A percentile compares a stretch with the other conserved stretches of the same genome.
Evolutionary conservation across 148 eudicot genomes (phyloP).

Genomic region (Euryodendron excelsum): DNA sequence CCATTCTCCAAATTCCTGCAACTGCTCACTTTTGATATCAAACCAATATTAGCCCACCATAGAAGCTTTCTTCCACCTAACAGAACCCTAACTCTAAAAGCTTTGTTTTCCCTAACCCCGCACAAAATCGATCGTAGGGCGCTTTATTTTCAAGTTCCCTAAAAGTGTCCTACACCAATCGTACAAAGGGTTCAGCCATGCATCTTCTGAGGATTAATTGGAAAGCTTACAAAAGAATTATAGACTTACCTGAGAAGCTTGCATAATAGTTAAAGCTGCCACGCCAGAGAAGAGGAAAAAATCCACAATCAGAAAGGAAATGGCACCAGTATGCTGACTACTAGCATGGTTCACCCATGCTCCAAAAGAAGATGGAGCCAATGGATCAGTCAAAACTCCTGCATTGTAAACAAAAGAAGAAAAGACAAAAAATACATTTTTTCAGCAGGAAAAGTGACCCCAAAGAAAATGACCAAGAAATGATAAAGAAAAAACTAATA

Average conservation of each 20-base stretch:
- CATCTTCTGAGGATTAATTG: too few species aligned
- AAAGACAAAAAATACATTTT: not conserved
- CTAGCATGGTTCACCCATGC: slow-evolving; percentile 86
- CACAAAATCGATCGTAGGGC: too few species aligned
- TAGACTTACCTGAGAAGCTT: slow-evolving; percentile 83
- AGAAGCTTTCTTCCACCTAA: too few species aligned
- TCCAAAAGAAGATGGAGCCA: slow-evolving; percentile 83
- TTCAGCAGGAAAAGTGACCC: slow-evolving; percentile 13
- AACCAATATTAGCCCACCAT: too few species aligned
- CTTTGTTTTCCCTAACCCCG: too few species aligned
- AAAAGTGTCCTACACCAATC: too few species aligned
- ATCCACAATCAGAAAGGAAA: slow-evolving; percentile 71
- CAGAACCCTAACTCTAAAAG: too few species aligned
- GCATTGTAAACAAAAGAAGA: slow-evolving; percentile 29
- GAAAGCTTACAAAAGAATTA: not conserved
- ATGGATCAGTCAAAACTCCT: slow-evolving; percentile 83
- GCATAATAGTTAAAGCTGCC: slow-evolving; percentile 70
- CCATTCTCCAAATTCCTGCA: too few species aligned
- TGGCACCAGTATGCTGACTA: slow-evolving; percentile 69
- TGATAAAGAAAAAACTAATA: too few species aligned
- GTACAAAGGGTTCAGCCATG: too few species aligned
- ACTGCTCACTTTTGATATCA: too few species aligned
- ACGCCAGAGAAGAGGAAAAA: slow-evolving; percentile 84
- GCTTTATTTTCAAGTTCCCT: too few species aligned
- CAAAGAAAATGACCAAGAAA: not conserved